These are phyloP conservation scores for Eucalyptus tenuipes DNA, from an alignment of 345 rosid genomes.

Conservation along the genomic window DNA sequence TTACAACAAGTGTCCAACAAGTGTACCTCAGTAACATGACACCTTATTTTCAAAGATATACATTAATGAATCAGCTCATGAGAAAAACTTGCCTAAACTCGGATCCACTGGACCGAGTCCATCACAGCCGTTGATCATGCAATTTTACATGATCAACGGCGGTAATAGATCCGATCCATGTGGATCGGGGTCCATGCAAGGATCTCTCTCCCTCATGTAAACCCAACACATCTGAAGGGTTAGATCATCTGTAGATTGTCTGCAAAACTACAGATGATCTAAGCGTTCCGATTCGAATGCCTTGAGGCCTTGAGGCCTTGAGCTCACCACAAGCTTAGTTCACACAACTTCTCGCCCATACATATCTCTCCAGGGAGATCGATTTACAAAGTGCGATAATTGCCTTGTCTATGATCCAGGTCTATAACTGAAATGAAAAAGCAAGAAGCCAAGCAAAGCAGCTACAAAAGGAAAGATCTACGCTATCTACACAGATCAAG, in stretches of 20 bases:
- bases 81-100: background rate
- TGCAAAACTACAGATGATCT: background rate
- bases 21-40: background rate
- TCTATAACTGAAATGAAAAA: background rate
- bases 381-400: background rate
- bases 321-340: background rate
- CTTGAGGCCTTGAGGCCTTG: background rate
- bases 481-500: background rate
- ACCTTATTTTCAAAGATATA: background rate
- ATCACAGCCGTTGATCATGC: background rate
- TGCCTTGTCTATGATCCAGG: background rate
- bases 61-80: background rate
- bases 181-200: background rate
- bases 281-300: background rate
- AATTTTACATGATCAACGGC: background rate
- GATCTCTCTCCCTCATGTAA: background rate
- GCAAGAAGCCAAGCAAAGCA: background rate
- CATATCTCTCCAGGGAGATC: background rate
- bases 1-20: background rate
- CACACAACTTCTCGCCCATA: background rate
- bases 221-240: background rate
- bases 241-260: background rate
- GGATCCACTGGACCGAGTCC: background rate
- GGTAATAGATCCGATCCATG: background rate
- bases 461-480: background rate